A percentile compares a stretch with the other conserved stretches of the same genome.
Evolutionary conservation across 2,329 filamentous ascomycete species (phyloP).

Genomic region (Fusarium sp.): DNA sequence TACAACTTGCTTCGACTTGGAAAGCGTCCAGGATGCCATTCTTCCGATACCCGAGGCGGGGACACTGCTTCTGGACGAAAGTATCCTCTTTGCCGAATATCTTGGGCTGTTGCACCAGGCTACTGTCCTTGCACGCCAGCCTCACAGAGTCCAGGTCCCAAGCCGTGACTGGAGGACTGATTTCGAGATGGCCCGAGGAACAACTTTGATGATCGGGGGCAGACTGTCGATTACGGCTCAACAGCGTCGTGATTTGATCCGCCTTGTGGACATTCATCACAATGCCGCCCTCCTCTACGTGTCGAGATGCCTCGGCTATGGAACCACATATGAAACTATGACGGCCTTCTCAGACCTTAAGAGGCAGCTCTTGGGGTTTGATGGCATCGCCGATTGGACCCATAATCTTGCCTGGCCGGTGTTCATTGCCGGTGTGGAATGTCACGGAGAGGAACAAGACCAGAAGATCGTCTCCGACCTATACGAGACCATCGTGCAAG

Average conservation of each 20-base stretch:
- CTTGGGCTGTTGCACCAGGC: slow-evolving; percentile 24
- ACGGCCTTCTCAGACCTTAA: background rate
- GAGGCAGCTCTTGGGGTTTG: background rate
- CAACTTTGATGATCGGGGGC: slow-evolving; percentile 44
- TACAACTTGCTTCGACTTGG: slow-evolving; percentile 36
- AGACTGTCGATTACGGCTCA: slow-evolving; percentile 30
- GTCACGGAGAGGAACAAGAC: slow-evolving; percentile 26
- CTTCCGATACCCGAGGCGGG: slow-evolving; percentile 25
- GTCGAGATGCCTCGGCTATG: slow-evolving; percentile 39
- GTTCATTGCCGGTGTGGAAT: slow-evolving; percentile 46
- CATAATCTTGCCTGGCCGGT: slow-evolving; percentile 48
- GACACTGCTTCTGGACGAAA: slow-evolving; percentile 7
- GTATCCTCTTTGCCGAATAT: slow-evolving; percentile 44
- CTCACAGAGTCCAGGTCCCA: too few species aligned
- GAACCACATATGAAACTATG: background rate
- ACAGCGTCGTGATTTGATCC: slow-evolving; percentile 42
- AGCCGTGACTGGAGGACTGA: slow-evolving; percentile 1
- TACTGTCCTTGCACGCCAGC: slow-evolving; percentile 33
- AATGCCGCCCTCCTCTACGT: slow-evolving; percentile 44
- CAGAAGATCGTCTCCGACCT: background rate
- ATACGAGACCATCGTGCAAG: background rate
- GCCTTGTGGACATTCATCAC: slow-evolving; percentile 46
- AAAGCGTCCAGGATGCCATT: slow-evolving; percentile 38
- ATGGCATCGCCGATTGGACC: slow-evolving; percentile 21
- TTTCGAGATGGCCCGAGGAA: slow-evolving; percentile 45